phyloP scores from a whole-genome alignment of 2,329 filamentous ascomycete species.

The Pseudocercospora macadamiae region DNA sequence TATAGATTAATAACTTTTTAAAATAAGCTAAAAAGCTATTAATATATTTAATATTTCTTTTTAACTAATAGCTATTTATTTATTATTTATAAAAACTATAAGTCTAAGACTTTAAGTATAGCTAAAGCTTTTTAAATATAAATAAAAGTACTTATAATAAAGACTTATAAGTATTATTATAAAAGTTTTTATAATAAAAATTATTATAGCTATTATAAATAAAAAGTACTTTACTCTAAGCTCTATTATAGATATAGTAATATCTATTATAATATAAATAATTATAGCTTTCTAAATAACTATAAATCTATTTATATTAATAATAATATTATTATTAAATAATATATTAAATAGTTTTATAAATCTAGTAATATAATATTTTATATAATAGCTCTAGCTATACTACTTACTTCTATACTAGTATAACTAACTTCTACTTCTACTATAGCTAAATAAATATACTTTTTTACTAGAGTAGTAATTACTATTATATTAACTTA shows the following conservation, averaged over 20 bases:
- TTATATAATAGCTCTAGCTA: not conserved
- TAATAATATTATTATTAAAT: too few species aligned
- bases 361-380: too few species aligned
- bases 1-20: not conserved
- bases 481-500: not conserved
- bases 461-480: not conserved
- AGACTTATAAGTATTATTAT: not conserved
- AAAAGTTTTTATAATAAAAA: not conserved
- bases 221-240: too few species aligned
- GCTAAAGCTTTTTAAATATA: not conserved
- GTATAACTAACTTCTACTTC: not conserved
- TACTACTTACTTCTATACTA: not conserved
- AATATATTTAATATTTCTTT: not conserved
- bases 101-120: not conserved
- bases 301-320: not conserved
- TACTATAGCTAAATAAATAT: not conserved
- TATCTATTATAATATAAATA: not conserved
- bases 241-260: too few species aligned
- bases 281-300: not conserved
- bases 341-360: too few species aligned
- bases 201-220: not conserved
- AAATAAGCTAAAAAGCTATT: not conserved
- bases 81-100: not conserved
- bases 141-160: not conserved
- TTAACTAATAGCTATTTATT: not conserved